Evolutionary conservation across 192 early-diverging fungal genomes (phyloP).

Genomic region (Backusella tuberculispora): DNA sequence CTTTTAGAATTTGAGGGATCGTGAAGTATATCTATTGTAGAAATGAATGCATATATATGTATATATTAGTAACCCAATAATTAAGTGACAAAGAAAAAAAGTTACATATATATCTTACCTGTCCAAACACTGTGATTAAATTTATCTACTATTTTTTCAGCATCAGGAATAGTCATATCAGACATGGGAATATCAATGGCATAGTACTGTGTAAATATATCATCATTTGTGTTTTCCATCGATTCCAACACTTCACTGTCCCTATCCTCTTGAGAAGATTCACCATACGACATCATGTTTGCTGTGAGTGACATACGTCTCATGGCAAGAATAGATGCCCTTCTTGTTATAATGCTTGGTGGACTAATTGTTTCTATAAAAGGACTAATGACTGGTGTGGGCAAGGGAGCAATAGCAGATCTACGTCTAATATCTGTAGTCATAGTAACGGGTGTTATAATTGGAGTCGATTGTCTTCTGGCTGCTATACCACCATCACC

Average conservation of each 20-base stretch:
- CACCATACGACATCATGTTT: neutral
- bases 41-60: neutral
- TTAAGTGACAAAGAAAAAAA: neutral
- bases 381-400: neutral
- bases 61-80: no score
- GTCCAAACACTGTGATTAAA: neutral
- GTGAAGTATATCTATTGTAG: neutral
- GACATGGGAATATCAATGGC: conserved; percentile 2
- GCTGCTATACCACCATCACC: neutral
- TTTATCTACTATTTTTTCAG: neutral
- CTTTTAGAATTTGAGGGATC: neutral
- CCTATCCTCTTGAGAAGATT: neutral
- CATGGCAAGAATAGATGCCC: neutral
- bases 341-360: neutral
- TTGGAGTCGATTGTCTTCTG: neutral
- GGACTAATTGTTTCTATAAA: neutral
- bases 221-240: neutral
- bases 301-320: neutral
- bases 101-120: neutral
- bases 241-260: neutral
- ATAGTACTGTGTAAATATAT: conserved; percentile 3
- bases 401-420: neutral
- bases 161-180: conserved; percentile 4
- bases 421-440: neutral
- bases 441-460: neutral